Conservation (phyloP, 177 flowering plant genomes). For the Telopea speciosissima region DNA sequence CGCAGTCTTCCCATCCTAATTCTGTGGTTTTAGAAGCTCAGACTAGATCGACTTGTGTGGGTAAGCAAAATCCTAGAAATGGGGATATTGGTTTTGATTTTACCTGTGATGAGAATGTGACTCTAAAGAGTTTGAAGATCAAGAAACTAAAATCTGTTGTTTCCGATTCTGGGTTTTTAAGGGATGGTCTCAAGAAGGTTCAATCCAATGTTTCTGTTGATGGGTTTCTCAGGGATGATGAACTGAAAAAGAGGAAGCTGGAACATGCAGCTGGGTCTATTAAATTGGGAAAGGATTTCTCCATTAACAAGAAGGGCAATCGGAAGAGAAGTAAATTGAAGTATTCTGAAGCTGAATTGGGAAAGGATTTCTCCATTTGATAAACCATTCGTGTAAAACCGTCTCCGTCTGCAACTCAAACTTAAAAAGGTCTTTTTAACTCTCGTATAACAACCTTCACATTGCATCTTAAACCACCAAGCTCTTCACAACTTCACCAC, state of each 20-base stretch:
- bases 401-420: too few species aligned
- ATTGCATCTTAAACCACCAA: too few species aligned
- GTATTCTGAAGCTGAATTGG: constrained; percentile 18
- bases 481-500: too few species aligned
- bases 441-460: too few species aligned
- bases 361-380: constrained; percentile 13
- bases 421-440: too few species aligned
- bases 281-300: constrained; percentile 19
- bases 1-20: constrained; percentile 54
- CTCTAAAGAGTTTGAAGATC: constrained; percentile 19
- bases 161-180: constrained; percentile 22
- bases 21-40: constrained; percentile 46
- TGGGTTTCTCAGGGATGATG: constrained; percentile 26
- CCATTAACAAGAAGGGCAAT: constrained; percentile 7
- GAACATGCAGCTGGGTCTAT: constrained; percentile 22
- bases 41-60: constrained; percentile 35
- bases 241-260: constrained; percentile 20
- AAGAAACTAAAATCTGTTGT: constrained; percentile 22
- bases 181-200: constrained; percentile 22
- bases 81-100: constrained; percentile 11
- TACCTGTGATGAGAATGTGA: constrained; percentile 19
- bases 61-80: constrained; percentile 15
- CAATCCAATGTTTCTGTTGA: constrained; percentile 36
- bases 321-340: not conserved
- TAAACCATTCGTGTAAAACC: too few species aligned